These are phyloP conservation scores for Cryptosporidium felis DNA, from an alignment of 169 alveolate genomes.

Conservation along the genomic window DNA sequence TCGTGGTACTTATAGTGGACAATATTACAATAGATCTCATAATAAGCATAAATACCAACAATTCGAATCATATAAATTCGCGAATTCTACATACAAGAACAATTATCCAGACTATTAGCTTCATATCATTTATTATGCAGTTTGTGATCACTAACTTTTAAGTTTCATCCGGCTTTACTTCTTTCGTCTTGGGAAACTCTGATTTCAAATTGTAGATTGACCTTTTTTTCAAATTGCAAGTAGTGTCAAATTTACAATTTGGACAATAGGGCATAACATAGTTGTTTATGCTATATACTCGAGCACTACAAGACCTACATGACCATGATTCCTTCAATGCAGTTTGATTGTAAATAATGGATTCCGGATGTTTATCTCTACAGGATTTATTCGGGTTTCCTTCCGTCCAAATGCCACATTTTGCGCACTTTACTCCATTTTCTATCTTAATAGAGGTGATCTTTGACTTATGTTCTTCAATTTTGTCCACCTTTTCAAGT, in stretches of 20 bases:
- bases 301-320: conserved; percentile 31
- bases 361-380: conserved; percentile 35
- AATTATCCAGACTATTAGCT: conserved; percentile 29
- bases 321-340: conserved; percentile 57
- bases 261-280: conserved; percentile 60
- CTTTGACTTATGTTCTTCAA: neutral
- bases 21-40: neutral
- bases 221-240: conserved; percentile 5
- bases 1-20: neutral
- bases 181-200: neutral
- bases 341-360: neutral
- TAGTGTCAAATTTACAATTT: conserved; percentile 10
- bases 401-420: conserved; percentile 62
- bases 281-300: conserved; percentile 8
- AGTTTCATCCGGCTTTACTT: neutral
- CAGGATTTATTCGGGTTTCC: neutral
- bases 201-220: conserved; percentile 33
- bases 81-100: neutral
- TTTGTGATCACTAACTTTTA: neutral
- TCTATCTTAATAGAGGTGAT: neutral
- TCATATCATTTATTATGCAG: neutral
- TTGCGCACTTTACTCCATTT: conserved; percentile 25
- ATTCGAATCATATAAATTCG: neutral
- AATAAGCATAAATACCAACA: conserved; percentile 2
- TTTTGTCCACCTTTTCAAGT: conserved; percentile 24